Evolutionary conservation across 23 red algal genomes (phyloP), one percentile per base, ranked within the genome.

Genomic region (Gracilaria caudata): DNA sequence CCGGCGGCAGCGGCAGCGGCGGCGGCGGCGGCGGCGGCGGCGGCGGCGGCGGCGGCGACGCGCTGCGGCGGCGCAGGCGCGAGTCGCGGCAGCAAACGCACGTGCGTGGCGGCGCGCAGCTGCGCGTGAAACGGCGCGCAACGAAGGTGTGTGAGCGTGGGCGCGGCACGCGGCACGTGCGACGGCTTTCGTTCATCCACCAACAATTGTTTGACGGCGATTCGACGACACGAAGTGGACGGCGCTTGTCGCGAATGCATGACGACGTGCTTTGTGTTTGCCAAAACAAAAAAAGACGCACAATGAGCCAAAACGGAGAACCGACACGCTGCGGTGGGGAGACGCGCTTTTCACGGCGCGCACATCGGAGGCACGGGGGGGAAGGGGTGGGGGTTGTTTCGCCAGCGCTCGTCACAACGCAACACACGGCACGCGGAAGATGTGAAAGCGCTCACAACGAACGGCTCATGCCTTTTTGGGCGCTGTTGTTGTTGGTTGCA

Each of bases 201-300:
- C 23, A 75, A 40, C n/a, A 75, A 40, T 24, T 75, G 70, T 19
- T 45, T 7, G n/a, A 75, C 70, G 70, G 70, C 70, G 14, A 75
- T 75, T 6, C 70, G 37, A 17, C 70, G 33, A 6, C 70, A 75
- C 38, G 70, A 7, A 14, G 35, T 6, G n/a, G 4, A 35, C 66
- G 66, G 66, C 58, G 58, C 4, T 4, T 10, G 58, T 24, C 23
- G 8, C 12, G 28, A 36, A 1, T 5, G 30, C 61, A n/a, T n/a
- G 61, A 7, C 49, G 61, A 36, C 32, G 7, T 11, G 58, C 26
- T 8, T 23, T 30, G 58, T 7, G 58, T 20, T 7, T 23, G 20
- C n/a, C n/a, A n/a, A n/a, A n/a, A n/a, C n/a, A n/a, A n/a, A n/a
- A n/a, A n/a, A n/a, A n/a, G n/a, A n/a, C n/a, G n/a, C n/a, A n/a